A percentile compares a stretch with the other conserved stretches of the same genome.
These are phyloP conservation scores for Sungouiella blattae DNA, from an alignment of 805 yeast species.

Conservation along the genomic window DNA sequence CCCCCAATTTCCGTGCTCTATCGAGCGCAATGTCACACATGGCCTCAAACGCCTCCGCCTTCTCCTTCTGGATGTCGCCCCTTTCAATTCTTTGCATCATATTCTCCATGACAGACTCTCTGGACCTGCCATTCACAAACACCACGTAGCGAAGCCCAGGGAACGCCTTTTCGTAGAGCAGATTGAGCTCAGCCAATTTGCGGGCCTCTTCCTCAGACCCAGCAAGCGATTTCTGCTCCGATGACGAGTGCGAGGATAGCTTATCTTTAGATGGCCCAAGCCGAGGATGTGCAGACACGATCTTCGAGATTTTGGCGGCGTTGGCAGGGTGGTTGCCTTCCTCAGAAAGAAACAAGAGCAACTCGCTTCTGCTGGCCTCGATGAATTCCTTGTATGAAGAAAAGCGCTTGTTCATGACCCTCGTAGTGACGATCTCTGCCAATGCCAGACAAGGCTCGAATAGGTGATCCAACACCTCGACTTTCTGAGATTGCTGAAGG, in stretches of 20 bases:
- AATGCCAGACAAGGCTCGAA: conserved; percentile 61
- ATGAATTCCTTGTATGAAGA: conserved; percentile 36
- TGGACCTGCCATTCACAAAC: conserved; percentile 79
- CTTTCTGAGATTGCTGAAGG: conserved; percentile 24
- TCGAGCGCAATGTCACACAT: conserved; percentile 92
- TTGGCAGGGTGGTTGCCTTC: conserved; percentile 20
- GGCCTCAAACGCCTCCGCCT: conserved; percentile 68
- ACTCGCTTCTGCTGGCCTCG: conserved; percentile 37
- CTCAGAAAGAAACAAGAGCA: conserved; percentile 31
- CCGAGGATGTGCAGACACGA: conserved; percentile 90
- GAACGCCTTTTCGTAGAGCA: conserved; percentile 54
- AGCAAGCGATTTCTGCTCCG: conserved; percentile 67
- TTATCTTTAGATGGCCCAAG: conserved; percentile 60
- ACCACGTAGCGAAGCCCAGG: conserved; percentile 80
- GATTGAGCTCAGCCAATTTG: conserved; percentile 52
- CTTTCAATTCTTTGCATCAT: conserved; percentile 43
- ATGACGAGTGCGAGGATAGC: conserved; percentile 61
- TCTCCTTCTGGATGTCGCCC: conserved; percentile 53
- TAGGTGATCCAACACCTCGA: conserved; percentile 47
- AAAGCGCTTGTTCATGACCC: conserved; percentile 18
- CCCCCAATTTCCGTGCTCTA: conserved; percentile 55
- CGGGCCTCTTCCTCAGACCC: conserved; percentile 47
- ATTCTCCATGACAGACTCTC: conserved; percentile 59
- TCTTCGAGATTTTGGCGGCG: conserved; percentile 35
- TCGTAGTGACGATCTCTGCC: conserved; percentile 30